Conservation (phyloP, 2,329 filamentous ascomycete species). For the Calonectria crousiana region DNA sequence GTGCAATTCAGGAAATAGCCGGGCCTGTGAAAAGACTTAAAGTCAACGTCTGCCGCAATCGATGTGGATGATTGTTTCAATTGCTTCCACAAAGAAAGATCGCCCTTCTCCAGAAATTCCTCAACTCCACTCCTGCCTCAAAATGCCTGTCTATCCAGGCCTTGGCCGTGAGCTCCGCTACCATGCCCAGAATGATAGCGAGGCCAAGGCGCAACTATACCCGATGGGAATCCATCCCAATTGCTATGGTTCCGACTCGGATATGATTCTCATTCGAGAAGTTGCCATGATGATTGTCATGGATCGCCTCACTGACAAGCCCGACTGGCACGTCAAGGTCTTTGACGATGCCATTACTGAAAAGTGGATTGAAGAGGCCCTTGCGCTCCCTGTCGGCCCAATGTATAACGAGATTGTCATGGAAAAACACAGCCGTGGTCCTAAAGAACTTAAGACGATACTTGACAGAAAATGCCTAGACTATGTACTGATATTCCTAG, state of each 20-base stretch:
- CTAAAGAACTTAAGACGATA: conserved; percentile 20
- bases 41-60: not conserved
- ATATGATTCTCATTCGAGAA: conserved; percentile 44
- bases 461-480: conserved; percentile 30
- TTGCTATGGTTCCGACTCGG: conserved; percentile 6
- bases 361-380: conserved; percentile 36
- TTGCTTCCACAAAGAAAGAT: not conserved
- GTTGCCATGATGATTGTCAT: conserved; percentile 51
- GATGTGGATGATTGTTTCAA: not conserved
- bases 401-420: conserved; percentile 23
- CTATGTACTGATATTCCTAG: conserved; percentile 16
- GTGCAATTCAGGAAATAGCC: not conserved
- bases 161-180: conserved; percentile 15
- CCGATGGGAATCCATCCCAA: conserved; percentile 14
- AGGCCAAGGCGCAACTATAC: not conserved
- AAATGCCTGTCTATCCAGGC: conserved; percentile 15
- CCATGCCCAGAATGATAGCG: not conserved
- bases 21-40: not conserved
- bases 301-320: conserved; percentile 52
- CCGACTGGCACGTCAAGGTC: conserved; percentile 49
- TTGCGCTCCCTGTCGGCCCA: conserved; percentile 18
- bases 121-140: not conserved
- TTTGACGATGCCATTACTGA: conserved; percentile 37
- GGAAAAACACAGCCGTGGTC: not conserved
- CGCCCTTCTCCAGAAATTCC: too few species aligned